Base-by-base conservation (phyloP, 768 basidiomycete species). In the Auricularia heimuer region DNA sequence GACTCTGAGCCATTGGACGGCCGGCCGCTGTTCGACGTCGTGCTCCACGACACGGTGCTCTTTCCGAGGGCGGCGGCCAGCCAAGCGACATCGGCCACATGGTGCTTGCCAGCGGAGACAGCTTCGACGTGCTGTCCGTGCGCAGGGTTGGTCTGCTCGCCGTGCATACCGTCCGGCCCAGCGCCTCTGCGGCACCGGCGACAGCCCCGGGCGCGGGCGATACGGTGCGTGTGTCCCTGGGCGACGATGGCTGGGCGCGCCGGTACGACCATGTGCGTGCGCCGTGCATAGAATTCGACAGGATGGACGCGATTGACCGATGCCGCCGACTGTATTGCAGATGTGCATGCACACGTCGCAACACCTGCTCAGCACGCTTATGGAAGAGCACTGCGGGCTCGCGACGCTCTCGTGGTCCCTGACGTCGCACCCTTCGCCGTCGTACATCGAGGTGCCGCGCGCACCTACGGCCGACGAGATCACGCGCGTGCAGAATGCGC, bases 301-400 rank as follows among this genome's bases (percentile, higher is more conserved):
- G 29, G 29, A 29, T 29, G 29, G 29, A 18, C 56, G 61, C 61
- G n/a, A 61, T 42, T 51, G 24, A 35, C 24, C 45, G 29, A 62
- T 29, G 29, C 29, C 29, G 29, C 29, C 35, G 65, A 29, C 54
- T 44, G 29, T 47, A 51, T 33, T 11, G 54, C 68, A 90, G 88
- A 90, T 90, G 87, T 83, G 85, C 16, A 84, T 90, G 83, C 91
- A 94, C 73, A 92, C 90, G 1, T 87, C 88, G 0, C 92, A 93
- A 70, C 92, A 92, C 67, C 79, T 92, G 54, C 81, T 93, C 29
- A 92, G 90, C 14, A 89, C 90, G 0, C 78, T 92, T n/a, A 78
- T 93, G 3, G 89, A 92, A 70, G 78, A 80, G 29, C 77, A 75
- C 3, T 78, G 90, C 45, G 74, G 82, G 37, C 77, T 92, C 34